phyloP scores from a whole-genome alignment of 768 basidiomycete species.

The Galerina sulciceps region DNA sequence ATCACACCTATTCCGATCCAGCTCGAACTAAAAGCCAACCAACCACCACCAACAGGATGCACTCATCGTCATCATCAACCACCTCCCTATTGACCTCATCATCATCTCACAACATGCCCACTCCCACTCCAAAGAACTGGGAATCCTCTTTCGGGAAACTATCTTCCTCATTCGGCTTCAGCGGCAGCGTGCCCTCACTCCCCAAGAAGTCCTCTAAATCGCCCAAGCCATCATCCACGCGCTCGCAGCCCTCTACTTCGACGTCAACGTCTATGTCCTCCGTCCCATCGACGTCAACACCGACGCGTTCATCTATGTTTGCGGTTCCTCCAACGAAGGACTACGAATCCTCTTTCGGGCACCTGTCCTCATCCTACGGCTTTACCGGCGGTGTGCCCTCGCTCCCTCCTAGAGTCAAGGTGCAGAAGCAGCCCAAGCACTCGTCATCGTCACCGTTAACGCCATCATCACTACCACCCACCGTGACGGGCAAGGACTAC shows the following conservation, averaged over 20 bases:
- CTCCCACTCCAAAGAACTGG: constrained; percentile 25
- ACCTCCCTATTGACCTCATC: constrained; percentile 11
- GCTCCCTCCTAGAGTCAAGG: constrained; percentile 11
- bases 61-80: constrained; percentile 7
- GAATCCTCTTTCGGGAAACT: constrained; percentile 27
- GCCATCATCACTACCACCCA: not conserved
- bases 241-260: too few species aligned
- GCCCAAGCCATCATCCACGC: not conserved
- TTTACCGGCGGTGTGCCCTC: constrained; percentile 12
- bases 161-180: constrained; percentile 18
- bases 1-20: not conserved
- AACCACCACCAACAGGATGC: not conserved
- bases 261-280: not conserved
- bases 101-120: not conserved
- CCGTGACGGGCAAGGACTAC: constrained; percentile 23
- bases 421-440: constrained; percentile 9
- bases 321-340: constrained; percentile 19
- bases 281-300: not conserved
- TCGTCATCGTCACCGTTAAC: constrained; percentile 14
- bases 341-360: constrained; percentile 27
- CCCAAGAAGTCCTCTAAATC: constrained; percentile 12
- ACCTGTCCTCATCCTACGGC: constrained; percentile 18
- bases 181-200: constrained; percentile 9
- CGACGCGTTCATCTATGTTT: not conserved
- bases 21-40: not conserved